Evolutionary conservation across 768 basidiomycete species (phyloP).

Genomic region (Galerina marginata): DNA sequence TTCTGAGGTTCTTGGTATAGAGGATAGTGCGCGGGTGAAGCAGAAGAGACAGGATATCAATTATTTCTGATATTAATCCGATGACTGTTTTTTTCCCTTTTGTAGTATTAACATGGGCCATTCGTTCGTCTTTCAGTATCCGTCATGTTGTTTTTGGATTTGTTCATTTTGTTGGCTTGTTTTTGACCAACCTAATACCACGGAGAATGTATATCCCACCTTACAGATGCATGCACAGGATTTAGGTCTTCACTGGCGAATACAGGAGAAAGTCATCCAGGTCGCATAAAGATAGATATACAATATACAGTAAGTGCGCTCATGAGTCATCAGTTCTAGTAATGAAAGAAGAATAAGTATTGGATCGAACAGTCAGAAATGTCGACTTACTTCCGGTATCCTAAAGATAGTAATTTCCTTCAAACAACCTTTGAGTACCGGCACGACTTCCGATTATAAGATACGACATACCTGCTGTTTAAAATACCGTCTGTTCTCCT

Average conservation of each 20-base stretch:
- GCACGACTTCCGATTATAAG: not conserved
- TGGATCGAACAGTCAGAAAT: not conserved
- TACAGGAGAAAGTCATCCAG: conserved; percentile 6
- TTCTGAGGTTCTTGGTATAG: conserved; percentile 39
- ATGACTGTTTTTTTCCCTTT: conserved; percentile 2
- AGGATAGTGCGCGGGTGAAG: conserved; percentile 24
- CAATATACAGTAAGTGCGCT: conserved; percentile 19
- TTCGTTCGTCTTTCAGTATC: not conserved
- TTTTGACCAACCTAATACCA: conserved; percentile 4
- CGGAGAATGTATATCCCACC: not conserved
- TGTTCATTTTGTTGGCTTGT: not conserved
- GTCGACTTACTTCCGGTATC: conserved; percentile 75
- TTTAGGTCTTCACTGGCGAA: not conserved
- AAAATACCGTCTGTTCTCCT: conserved; percentile 97
- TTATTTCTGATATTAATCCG: conserved; percentile 13
- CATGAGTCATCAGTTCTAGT: conserved; percentile 19
- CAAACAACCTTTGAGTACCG: not conserved
- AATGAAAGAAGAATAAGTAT: not conserved
- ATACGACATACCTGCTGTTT: conserved; percentile 79
- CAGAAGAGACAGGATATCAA: conserved; percentile 8
- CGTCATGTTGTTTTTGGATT: not conserved
- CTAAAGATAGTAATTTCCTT: conserved; percentile 90
- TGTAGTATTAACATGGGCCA: conserved; percentile 8
- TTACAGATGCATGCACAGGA: not conserved
- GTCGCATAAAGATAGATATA: conserved; percentile 21